Evolutionary conservation across 2,329 filamentous ascomycete genomes (phyloP).

Genomic region (Arthrobotrys iridis): DNA sequence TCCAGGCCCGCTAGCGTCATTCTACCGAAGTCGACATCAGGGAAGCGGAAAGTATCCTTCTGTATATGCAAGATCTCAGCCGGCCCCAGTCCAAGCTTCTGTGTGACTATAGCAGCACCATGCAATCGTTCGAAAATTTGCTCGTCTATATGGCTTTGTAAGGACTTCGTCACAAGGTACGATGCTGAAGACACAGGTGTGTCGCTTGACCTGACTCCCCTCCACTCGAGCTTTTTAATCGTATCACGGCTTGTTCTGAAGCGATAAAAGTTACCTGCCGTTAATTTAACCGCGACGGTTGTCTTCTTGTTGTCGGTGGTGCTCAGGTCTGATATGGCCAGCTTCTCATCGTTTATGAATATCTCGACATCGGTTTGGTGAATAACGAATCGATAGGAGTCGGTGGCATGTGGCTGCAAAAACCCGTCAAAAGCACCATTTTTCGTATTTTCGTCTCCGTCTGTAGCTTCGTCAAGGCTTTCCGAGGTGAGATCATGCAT

Average conservation of each 20-base stretch:
- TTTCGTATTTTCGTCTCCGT: not conserved
- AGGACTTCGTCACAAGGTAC: not conserved
- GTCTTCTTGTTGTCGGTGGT: not conserved
- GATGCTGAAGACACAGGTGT: not conserved
- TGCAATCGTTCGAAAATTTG: not conserved
- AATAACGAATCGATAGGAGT: not conserved
- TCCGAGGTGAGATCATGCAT: not conserved
- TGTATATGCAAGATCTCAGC: constrained; percentile 1
- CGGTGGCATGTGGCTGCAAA: not conserved
- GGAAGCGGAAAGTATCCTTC: not conserved
- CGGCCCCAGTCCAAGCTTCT: not conserved
- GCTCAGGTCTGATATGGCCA: not conserved
- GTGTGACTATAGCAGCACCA: not conserved
- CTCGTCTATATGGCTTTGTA: not conserved
- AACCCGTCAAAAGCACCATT: not conserved
- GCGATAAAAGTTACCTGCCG: not conserved
- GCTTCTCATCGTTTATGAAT: not conserved
- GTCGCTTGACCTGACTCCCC: not conserved
- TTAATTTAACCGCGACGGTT: not conserved
- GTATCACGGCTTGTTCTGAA: not conserved
- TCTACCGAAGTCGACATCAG: not conserved
- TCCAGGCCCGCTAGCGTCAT: not conserved
- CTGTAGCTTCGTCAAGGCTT: not conserved
- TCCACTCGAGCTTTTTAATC: not conserved
- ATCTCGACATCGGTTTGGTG: not conserved